Percentiles rank a stretch among this genome's conserved stretches.
Evolutionary conservation across 371 early-diverging fungal genomes (phyloP).

Genomic region (Dichotomocladium elegans): DNA sequence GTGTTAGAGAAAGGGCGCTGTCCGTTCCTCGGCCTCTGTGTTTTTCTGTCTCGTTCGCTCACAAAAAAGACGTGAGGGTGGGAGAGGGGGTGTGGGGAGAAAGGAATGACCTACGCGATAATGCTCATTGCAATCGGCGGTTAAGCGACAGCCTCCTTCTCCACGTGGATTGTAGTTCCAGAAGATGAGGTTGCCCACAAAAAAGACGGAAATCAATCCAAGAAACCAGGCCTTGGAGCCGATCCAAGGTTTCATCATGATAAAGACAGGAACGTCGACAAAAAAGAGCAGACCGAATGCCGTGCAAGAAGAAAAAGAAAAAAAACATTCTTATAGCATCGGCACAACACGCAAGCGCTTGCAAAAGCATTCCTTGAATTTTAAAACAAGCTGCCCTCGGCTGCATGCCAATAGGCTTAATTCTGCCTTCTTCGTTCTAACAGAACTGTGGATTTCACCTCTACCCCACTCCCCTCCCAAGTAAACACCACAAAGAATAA

Average conservation of each 20-base stretch:
- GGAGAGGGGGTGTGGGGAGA: constrained; percentile 2
- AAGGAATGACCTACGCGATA: background rate
- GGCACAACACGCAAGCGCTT: too few relatives aligned
- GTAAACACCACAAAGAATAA: background rate
- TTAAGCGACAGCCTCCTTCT: constrained; percentile 5
- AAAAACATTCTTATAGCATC: too few relatives aligned
- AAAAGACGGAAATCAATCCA: constrained; percentile 7
- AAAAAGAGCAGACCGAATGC: background rate
- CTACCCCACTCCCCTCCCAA: background rate
- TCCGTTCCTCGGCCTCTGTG: too few relatives aligned
- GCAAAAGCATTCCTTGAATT: background rate
- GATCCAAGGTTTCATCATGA: constrained; percentile 13
- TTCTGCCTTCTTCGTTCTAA: background rate
- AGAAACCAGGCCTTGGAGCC: constrained; percentile 11
- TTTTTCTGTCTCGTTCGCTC: too few relatives aligned
- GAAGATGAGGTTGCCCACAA: constrained; percentile 9
- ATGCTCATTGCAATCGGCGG: constrained; percentile 1
- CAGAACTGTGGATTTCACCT: background rate
- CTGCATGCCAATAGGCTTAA: background rate
- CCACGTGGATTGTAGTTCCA: constrained; percentile 11
- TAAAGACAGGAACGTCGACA: constrained; percentile 1
- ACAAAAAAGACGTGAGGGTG: too few relatives aligned
- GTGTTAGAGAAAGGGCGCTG: too few relatives aligned
- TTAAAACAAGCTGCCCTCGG: background rate
- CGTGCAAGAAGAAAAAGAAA: background rate